Conservation (phyloP, 1,139 yeast genomes). For the Yamadazyma mexicana region DNA sequence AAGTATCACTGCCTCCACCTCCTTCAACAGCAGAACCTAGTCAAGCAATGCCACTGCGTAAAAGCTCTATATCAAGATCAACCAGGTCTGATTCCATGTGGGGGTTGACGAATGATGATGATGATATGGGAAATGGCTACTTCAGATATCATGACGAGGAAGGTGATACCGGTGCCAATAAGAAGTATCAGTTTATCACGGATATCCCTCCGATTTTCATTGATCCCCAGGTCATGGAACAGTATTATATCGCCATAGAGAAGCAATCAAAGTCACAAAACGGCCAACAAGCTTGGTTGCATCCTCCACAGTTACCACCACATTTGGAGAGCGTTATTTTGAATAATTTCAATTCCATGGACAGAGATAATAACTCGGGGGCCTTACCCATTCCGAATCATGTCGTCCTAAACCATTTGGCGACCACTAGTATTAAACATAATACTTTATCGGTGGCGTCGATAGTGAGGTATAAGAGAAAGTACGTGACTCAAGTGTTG, state of each 20-base stretch:
- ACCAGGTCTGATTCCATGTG: slow-evolving; percentile 50
- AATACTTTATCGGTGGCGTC: slow-evolving; percentile 51
- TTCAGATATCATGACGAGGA: slow-evolving; percentile 71
- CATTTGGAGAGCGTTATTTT: slow-evolving; percentile 49
- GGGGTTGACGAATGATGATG: slow-evolving; percentile 64
- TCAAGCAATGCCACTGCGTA: slow-evolving; percentile 19
- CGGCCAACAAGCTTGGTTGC: slow-evolving; percentile 70
- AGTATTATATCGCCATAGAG: slow-evolving; percentile 71
- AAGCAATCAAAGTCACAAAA: slow-evolving; percentile 63
- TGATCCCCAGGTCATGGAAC: slow-evolving; percentile 64
- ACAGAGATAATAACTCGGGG: slow-evolving; percentile 47
- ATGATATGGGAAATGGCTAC: slow-evolving; percentile 81
- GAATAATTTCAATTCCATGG: slow-evolving; percentile 48
- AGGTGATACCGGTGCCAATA: slow-evolving; percentile 28
- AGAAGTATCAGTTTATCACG: slow-evolving; percentile 49
- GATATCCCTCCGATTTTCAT: slow-evolving; percentile 90
- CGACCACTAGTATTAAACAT: slow-evolving; percentile 50
- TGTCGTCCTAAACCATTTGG: slow-evolving; percentile 49
- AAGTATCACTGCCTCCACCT: slow-evolving; percentile 11
- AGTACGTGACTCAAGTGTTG: slow-evolving; percentile 50
- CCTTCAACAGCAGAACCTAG: slow-evolving; percentile 3
- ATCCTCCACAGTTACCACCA: slow-evolving; percentile 54
- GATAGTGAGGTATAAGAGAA: slow-evolving; percentile 47
- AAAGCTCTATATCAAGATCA: slow-evolving; percentile 31
- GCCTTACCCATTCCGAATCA: slow-evolving; percentile 52